Evolutionary conservation across 768 basidiomycete genomes (phyloP).

Genomic region (Paxillus involutus): DNA sequence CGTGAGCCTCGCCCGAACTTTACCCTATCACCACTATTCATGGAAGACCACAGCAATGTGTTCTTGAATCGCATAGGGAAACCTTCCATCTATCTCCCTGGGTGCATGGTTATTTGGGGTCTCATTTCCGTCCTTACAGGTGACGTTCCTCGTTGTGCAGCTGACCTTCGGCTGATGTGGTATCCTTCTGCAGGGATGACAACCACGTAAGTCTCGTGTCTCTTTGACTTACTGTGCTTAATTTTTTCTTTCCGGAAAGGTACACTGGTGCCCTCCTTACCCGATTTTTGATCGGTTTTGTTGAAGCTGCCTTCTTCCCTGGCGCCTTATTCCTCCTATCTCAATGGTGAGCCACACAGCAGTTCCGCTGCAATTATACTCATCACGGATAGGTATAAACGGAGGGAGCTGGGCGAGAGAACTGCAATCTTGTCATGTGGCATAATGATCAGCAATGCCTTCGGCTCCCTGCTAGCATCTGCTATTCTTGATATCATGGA

Average conservation of each 20-base stretch:
- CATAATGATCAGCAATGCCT: conserved; percentile 76
- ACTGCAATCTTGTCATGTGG: conserved; percentile 72
- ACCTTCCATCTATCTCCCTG: conserved; percentile 67
- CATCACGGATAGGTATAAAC: conserved; percentile 58
- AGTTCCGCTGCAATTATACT: conserved; percentile 41
- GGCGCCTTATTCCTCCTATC: conserved; percentile 47
- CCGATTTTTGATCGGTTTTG: conserved; percentile 76
- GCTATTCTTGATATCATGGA: conserved; percentile 74
- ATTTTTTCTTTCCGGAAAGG: conserved; percentile 30
- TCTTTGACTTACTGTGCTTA: not conserved
- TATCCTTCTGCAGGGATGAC: conserved; percentile 36
- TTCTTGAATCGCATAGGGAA: conserved; percentile 64
- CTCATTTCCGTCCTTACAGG: conserved; percentile 55
- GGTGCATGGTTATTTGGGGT: conserved; percentile 74
- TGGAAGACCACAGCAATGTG: conserved; percentile 54
- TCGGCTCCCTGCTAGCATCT: conserved; percentile 77
- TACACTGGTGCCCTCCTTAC: conserved; percentile 66
- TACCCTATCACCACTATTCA: not conserved
- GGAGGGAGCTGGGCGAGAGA: conserved; percentile 66
- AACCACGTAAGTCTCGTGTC: conserved; percentile 28
- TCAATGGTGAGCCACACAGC: conserved; percentile 32
- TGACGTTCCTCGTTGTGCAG: conserved; percentile 15
- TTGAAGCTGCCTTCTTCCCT: conserved; percentile 73
- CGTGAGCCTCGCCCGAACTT: conserved; percentile 40
- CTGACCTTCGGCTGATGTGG: not conserved